Evolutionary conservation across 495 filamentous ascomycete genomes (phyloP).

Genomic region (Aspergillus haitiensis): DNA sequence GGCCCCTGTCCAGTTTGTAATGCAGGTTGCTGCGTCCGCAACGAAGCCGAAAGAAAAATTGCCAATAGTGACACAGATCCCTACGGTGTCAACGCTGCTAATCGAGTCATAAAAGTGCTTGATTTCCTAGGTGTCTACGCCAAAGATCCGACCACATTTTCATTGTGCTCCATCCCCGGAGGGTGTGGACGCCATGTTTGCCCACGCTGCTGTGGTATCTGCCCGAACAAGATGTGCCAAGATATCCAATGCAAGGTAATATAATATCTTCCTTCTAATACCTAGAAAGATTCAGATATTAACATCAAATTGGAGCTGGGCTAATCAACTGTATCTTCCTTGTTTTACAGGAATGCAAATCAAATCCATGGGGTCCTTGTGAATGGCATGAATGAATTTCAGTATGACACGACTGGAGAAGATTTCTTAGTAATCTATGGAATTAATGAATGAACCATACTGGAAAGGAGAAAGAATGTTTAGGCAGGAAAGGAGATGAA

Average conservation of each 20-base stretch:
- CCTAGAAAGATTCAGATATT: not conserved
- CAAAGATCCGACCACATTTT: conserved; percentile 27
- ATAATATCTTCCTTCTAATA: not conserved
- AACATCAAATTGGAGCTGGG: not conserved
- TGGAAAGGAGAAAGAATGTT: not conserved
- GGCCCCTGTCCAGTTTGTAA: conserved; percentile 25
- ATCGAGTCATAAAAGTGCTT: conserved; percentile 15
- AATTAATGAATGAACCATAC: not conserved
- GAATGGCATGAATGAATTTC: conserved; percentile 29
- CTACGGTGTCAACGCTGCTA: not conserved
- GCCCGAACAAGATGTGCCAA: conserved; percentile 30
- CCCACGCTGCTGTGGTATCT: conserved; percentile 33
- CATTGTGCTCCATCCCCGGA: conserved; percentile 25
- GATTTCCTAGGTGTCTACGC: conserved; percentile 16
- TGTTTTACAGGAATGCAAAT: conserved; percentile 29
- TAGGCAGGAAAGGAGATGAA: too few species aligned
- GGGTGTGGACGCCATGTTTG: conserved; percentile 35
- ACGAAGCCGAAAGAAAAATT: conserved; percentile 1
- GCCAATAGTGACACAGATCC: not conserved
- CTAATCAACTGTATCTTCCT: not conserved
- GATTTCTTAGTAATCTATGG: not conserved
- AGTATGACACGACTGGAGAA: not conserved
- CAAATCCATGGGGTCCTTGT: conserved; percentile 28
- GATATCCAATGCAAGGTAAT: conserved; percentile 37
- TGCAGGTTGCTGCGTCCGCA: conserved; percentile 25